Evolutionary conservation across 768 basidiomycete species (phyloP), one percentile per base, ranked within the genome.

Genomic region (Punctularia strigosozonata): DNA sequence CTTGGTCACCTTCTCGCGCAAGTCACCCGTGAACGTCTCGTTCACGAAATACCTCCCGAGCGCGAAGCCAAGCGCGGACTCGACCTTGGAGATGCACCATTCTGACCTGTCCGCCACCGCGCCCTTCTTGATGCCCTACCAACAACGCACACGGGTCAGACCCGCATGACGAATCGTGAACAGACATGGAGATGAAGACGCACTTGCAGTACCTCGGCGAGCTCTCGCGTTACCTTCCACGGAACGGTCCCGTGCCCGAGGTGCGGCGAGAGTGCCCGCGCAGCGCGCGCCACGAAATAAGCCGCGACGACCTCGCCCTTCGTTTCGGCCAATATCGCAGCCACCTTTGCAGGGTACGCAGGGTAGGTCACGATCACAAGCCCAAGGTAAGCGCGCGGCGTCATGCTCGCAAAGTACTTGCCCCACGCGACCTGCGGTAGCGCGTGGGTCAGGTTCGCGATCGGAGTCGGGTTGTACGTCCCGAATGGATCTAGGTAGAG

Each of bases 81-180:
- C 83, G 1, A 91, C 77, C 46, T 66, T 65, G 1, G 65, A 68
- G 37, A 90, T 69, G 52, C 94, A 98, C 47, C 79, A 80, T 49
- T 94, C 86, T 18, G 77, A 71, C 18, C 95, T 73, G 48, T 92
- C 85, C 30, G 80, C 80, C 22, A 84, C 64, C 1, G 78, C 80
- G 20, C 92, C 95, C 45, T 82, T 81, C 62, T 90, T 87, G 50
- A 94, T 73, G 2, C 95, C 95, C 15, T n/a, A n/a, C n/a, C n/a
- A n/a, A n/a, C n/a, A n/a, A n/a, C n/a, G n/a, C n/a, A n/a, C n/a
- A n/a, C n/a, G n/a, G n/a, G n/a, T n/a, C n/a, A n/a, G n/a, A n/a
- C n/a, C n/a, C n/a, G n/a, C n/a, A n/a, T n/a, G n/a, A n/a, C n/a
- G n/a, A n/a, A n/a, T n/a, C n/a, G n/a, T n/a, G n/a, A n/a, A n/a